Conservation (phyloP, 306 rosid species). For the Glycyrrhiza uralensis region DNA sequence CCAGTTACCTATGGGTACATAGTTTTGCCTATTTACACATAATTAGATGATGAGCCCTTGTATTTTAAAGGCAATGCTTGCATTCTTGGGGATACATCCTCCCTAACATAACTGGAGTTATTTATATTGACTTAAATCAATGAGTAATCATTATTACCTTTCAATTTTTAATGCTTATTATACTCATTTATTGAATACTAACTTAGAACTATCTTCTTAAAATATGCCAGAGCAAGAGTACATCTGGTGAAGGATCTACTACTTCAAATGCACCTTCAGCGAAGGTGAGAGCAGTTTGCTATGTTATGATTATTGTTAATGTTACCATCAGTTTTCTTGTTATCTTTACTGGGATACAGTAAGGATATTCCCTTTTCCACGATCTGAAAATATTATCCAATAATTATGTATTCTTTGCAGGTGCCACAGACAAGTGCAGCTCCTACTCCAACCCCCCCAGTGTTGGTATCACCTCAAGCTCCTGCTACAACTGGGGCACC, state of each 20-base stretch:
- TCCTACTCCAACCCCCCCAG: constrained; percentile 39
- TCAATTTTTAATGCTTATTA: neutral
- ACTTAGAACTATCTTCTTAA: constrained; percentile 14
- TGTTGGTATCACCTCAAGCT: constrained; percentile 31
- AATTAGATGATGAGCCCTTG: neutral
- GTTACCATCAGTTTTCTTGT: constrained; percentile 16
- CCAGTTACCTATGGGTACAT: neutral
- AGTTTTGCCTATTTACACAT: neutral
- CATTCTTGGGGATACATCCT: neutral
- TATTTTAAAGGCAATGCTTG: neutral
- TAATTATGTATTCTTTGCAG: constrained; percentile 24
- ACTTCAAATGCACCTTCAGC: constrained; percentile 44
- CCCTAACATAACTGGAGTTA: neutral
- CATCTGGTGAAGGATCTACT: constrained; percentile 63
- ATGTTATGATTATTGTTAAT: neutral
- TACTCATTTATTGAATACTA: constrained; percentile 12
- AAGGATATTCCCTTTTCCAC: neutral
- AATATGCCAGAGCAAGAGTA: constrained; percentile 53
- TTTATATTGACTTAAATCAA: constrained; percentile 1
- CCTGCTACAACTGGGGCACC: constrained; percentile 34
- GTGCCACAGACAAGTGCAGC: constrained; percentile 53
- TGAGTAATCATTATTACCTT: neutral
- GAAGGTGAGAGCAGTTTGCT: constrained; percentile 41
- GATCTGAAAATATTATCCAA: neutral
- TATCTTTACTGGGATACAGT: neutral